Percentiles rank a stretch among this genome's conserved stretches.
phyloP scores from a whole-genome alignment of 1,284 basidiomycete species.

The Microbotryomycetes sp. region DNA sequence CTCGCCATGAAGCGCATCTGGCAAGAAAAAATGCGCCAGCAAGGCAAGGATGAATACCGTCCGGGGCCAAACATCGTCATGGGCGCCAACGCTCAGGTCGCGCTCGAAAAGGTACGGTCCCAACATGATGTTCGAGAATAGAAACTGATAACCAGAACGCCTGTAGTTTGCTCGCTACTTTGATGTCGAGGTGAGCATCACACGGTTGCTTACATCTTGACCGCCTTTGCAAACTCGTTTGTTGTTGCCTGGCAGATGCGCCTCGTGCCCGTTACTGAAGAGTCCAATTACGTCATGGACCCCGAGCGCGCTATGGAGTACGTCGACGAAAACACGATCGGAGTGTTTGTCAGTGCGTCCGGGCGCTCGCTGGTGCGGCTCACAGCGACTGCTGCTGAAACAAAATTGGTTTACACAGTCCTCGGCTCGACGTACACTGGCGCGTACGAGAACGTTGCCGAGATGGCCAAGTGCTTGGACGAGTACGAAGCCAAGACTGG shows the following conservation, averaged over 20 bases:
- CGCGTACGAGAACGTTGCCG: slow-evolving; percentile 84
- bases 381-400: slow-evolving; percentile 27
- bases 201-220: slow-evolving; percentile 38
- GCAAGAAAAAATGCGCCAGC: slow-evolving; percentile 79
- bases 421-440: slow-evolving; percentile 74
- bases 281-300: slow-evolving; percentile 73
- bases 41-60: slow-evolving; percentile 56
- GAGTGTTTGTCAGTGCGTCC: slow-evolving; percentile 53
- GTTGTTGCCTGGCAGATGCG: slow-evolving; percentile 46
- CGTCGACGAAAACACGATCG: slow-evolving; percentile 59
- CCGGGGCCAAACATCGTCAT: slow-evolving; percentile 54
- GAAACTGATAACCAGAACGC: no score
- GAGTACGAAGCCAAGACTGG: slow-evolving; percentile 78
- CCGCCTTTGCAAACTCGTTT: slow-evolving; percentile 37
- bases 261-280: slow-evolving; percentile 63
- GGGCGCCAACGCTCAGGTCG: slow-evolving; percentile 78
- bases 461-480: slow-evolving; percentile 76
- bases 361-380: slow-evolving; percentile 53
- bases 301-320: slow-evolving; percentile 76
- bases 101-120: slow-evolving; percentile 80
- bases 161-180: slow-evolving; percentile 55
- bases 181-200: slow-evolving; percentile 82
- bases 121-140: neutral
- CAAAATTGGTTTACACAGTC: slow-evolving; percentile 24
- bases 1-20: slow-evolving; percentile 91